Percentiles rank a stretch among this genome's conserved stretches.
Conservation (phyloP, 192 early-diverging fungal genomes). For the Coemansia sp. region DNA sequence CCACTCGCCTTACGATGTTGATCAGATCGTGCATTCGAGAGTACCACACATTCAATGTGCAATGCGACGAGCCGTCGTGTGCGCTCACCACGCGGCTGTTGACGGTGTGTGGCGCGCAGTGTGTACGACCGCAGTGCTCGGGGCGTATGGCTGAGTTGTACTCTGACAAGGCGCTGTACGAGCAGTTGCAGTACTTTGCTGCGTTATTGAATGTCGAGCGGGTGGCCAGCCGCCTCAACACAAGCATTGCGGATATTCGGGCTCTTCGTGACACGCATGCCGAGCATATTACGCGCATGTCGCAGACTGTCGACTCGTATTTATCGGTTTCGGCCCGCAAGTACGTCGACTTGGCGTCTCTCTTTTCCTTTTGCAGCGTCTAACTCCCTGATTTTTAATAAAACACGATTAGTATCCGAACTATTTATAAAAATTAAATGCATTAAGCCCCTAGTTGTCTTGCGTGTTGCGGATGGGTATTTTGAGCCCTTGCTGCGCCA, state of each 20-base stretch:
- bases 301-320: constrained; percentile 63
- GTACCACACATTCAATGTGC: constrained; percentile 72
- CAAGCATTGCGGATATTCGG: constrained; percentile 16
- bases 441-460: constrained; percentile 16
- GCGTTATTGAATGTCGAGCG: constrained; percentile 49
- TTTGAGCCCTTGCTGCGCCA: constrained; percentile 79
- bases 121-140: constrained; percentile 64
- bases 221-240: constrained; percentile 25
- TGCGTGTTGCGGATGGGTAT: constrained; percentile 75
- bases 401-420: too few species aligned
- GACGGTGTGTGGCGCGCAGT: constrained; percentile 69
- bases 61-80: constrained; percentile 83
- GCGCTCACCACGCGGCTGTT: constrained; percentile 63
- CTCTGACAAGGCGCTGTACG: constrained; percentile 73
- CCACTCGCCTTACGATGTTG: constrained; percentile 61
- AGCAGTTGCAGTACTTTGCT: constrained; percentile 78
- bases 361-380: constrained; percentile 58
- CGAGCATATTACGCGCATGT: constrained; percentile 50
- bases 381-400: not conserved
- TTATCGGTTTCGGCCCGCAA: constrained; percentile 69
- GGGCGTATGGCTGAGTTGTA: constrained; percentile 70
- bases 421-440: too few species aligned
- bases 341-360: constrained; percentile 68
- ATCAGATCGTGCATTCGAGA: constrained; percentile 68
- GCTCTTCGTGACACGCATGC: constrained; percentile 41